Percentiles rank a stretch among this genome's conserved stretches.
Conservation (phyloP, 441 rosid genomes). For the Syzygium syzygioides region DNA sequence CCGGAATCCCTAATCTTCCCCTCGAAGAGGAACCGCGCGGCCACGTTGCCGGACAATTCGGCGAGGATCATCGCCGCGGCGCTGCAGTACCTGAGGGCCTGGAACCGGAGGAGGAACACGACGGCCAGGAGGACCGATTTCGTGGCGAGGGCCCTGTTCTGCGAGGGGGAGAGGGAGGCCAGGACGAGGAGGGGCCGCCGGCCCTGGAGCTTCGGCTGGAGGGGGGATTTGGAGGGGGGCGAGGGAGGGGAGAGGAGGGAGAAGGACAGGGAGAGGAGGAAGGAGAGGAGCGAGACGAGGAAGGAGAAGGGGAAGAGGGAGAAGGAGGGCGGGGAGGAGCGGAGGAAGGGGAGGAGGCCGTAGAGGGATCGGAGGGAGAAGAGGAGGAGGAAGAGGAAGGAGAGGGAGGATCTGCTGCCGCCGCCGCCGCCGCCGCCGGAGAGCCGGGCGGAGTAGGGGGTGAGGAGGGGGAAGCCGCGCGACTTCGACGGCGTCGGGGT, state of each 20-base stretch:
- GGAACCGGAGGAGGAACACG: conserved; percentile 75
- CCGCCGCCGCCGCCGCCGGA: conserved; percentile 15
- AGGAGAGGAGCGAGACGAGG: conserved; percentile 70
- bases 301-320: conserved; percentile 56
- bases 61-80: conserved; percentile 92
- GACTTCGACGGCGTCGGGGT: conserved; percentile 68
- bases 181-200: conserved; percentile 32
- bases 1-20: conserved; percentile 13
- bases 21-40: conserved; percentile 44
- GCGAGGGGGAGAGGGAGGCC: conserved; percentile 43
- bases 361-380: conserved; percentile 79
- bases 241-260: conserved; percentile 21
- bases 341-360: conserved; percentile 81
- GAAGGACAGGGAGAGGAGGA: conserved; percentile 44
- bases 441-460: conserved; percentile 29
- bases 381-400: conserved; percentile 67
- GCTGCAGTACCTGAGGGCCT: conserved; percentile 85
- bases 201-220: conserved; percentile 10
- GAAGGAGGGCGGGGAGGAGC: conserved; percentile 69
- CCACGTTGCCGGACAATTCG: conserved; percentile 70
- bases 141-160: conserved; percentile 37
- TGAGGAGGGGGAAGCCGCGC: conserved; percentile 32
- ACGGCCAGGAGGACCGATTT: conserved; percentile 51
- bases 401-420: conserved; percentile 11
- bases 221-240: conserved; percentile 20